Base-by-base conservation (phyloP, 495 filamentous ascomycete genomes). In the Tuber magnatum region DNA sequence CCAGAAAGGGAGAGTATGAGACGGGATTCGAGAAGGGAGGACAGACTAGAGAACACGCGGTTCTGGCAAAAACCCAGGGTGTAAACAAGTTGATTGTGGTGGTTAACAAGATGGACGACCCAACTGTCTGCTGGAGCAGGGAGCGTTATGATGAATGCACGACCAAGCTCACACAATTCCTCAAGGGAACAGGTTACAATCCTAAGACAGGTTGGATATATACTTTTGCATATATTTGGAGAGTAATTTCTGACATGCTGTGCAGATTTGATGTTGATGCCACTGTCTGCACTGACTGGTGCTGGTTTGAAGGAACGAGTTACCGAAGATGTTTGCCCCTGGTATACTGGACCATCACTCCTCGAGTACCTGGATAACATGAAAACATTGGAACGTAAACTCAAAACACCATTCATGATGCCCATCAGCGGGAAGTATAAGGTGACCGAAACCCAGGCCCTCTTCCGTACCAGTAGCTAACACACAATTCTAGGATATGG, bases 351-450 rank as follows among this genome's bases (percentile, higher is more conserved):
- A 0, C 94, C 94, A n/a, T 97, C 94, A 1, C 89, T 99, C 7
- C 89, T 99, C 35, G 95, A 99, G 82, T 97, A 92, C 83, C 90
- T 99, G 65, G 93, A 95, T 78, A 85, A 87, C 82, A 97, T 99
- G 92, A 88, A 92, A 82, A 88, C 94, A 43, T 88, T 97, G 18
- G 95, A 98, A 83, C 92, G 95, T 77, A 99, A 97, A 85, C 86
- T 97, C 84, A 97, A 97, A 79, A 95, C 95, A 18, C 95, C 95
- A 20, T 98, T 99, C 88, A 97, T 98, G 96, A 97, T 98, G 95
- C 92, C 96, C 10, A 88, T 99, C 80, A 91, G 91, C 71, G 92
- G 91, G 82, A 99, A 98, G 84, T 98, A 98, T 86, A 89, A 91
- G 78, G 77, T 79, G 14, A 32, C 42, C 20, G n/a, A 65, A 42